Evolutionary conservation across 352 stramenopile genomes (phyloP), one percentile per base, ranked within the genome.

Genomic region (Halophytophthora polymorphica): DNA sequence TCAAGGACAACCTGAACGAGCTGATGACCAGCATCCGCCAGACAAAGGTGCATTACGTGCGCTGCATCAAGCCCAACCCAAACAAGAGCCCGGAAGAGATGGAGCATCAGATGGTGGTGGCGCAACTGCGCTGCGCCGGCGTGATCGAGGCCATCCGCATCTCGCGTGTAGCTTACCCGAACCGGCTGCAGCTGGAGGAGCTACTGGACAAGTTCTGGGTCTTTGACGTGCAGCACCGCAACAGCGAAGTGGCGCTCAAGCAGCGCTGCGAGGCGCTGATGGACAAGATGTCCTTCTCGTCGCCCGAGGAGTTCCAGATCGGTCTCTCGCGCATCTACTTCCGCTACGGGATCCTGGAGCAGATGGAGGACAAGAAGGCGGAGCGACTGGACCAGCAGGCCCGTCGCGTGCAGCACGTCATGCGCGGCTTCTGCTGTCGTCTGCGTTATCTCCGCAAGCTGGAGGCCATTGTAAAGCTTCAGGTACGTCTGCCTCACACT

Each of bases 21-120:
- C 79, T 99, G 23, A 96, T 99, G 59, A 80, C 78, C 14, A 97
- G 88, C 41, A 93, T 99, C 31, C 86, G 96, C 21, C 72, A 84
- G 41, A 98, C 95, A 5, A 90, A 98, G 46, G 94, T 98, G 1
- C 96, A 99, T 55, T 99, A 99, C 56, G 96, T 99, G 33, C 86
- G 97, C n/a, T 99, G 97, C 66, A 96, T 99, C 53, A 99, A 99
- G 66, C 96, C 97, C 1, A 99, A 99, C 69, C 93, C 98, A 58
- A 77, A 86, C 17, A 97, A 98, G 46, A 97, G 96, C 58, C 57
- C 79, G 2, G 55, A 59, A 3, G 69, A 77, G 64, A 81, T 98
- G 67, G 89, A 96, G 50, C 72, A 97, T 40, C 77, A 83, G 14
- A 90, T 97, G 71, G 83, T 98, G 6, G 88, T 98, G 13, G 90